phyloP scores from a whole-genome alignment of 1,284 basidiomycete species.

The Entoloma clypeatum region DNA sequence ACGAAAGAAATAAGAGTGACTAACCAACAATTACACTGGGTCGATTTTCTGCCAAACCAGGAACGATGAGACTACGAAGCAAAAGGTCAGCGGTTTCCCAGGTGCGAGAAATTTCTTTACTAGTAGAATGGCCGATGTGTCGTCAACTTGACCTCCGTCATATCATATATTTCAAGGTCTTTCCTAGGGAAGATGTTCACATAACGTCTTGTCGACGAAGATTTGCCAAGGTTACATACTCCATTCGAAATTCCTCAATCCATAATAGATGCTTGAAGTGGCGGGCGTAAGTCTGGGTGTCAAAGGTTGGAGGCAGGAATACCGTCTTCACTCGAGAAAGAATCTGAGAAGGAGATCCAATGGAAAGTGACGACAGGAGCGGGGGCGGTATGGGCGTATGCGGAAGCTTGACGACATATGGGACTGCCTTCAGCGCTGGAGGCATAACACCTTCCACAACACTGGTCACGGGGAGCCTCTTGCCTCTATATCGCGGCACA shows the following conservation, averaged over 20 bases:
- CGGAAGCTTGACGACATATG: constrained; percentile 40
- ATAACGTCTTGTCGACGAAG: not conserved
- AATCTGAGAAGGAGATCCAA: constrained; percentile 23
- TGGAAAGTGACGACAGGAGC: constrained; percentile 30
- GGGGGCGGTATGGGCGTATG: constrained; percentile 34
- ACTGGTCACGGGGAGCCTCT: constrained; percentile 35
- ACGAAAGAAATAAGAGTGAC: constrained; percentile 13
- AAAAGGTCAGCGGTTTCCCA: not conserved
- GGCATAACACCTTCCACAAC: constrained; percentile 48
- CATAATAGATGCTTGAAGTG: constrained; percentile 53
- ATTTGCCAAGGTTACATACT: constrained; percentile 36
- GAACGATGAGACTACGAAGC: constrained; percentile 53
- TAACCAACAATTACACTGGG: constrained; percentile 59
- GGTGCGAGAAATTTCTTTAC: constrained; percentile 27
- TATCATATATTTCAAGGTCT: constrained; percentile 57
- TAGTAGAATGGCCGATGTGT: constrained; percentile 36
- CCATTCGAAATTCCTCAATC: constrained; percentile 56
- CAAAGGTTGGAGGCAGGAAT: constrained; percentile 38
- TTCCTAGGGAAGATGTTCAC: constrained; percentile 34
- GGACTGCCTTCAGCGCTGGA: constrained; percentile 36
- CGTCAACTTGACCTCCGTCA: constrained; percentile 36
- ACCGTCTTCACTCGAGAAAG: constrained; percentile 24
- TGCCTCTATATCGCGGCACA: constrained; percentile 39
- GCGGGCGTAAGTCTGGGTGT: constrained; percentile 39
- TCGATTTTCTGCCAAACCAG: constrained; percentile 62